These are phyloP conservation scores for Cutaneotrichosporon sp. DNA, from an alignment of 1,284 basidiomycete genomes.

Conservation along the genomic window DNA sequence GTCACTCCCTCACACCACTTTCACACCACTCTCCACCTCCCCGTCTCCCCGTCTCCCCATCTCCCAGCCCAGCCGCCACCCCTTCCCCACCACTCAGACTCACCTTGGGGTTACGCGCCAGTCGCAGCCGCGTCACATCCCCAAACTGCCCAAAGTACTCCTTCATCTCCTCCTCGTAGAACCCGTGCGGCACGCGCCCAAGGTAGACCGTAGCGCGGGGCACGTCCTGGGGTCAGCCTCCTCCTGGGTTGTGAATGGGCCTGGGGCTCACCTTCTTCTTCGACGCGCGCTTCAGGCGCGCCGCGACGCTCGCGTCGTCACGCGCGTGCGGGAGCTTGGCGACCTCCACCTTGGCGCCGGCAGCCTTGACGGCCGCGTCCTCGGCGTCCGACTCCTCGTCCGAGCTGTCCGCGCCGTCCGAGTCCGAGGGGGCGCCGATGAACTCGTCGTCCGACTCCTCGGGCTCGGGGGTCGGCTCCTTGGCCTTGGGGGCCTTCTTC, in stretches of 20 bases:
- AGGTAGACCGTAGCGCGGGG: slow-evolving; percentile 87
- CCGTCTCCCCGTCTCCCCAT: too few relatives aligned
- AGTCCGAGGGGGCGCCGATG: slow-evolving; percentile 68
- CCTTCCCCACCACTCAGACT: slow-evolving; percentile 11
- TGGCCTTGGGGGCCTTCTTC: slow-evolving; percentile 13
- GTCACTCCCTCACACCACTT: too few relatives aligned
- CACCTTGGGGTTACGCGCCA: slow-evolving; percentile 93
- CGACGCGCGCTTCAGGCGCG: slow-evolving; percentile 79
- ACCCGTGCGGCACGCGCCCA: slow-evolving; percentile 91
- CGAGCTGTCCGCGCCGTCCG: slow-evolving; percentile 68
- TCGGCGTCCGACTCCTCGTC: slow-evolving; percentile 71
- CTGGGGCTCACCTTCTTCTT: slow-evolving; percentile 70
- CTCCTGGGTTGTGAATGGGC: too few relatives aligned
- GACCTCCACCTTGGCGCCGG: slow-evolving; percentile 61
- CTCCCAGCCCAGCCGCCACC: background rate
- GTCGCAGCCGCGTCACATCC: slow-evolving; percentile 78
- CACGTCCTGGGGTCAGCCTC: slow-evolving; percentile 36
- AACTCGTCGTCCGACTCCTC: slow-evolving; percentile 51
- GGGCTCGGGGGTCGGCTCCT: slow-evolving; percentile 30
- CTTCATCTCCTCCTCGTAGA: slow-evolving; percentile 92
- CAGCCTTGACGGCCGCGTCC: slow-evolving; percentile 55
- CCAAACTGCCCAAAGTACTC: slow-evolving; percentile 96
- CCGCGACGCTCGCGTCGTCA: slow-evolving; percentile 75
- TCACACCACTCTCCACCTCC: too few relatives aligned
- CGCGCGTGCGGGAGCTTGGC: slow-evolving; percentile 76